Evolutionary conservation across 108 stramenopile genomes (phyloP).

Genomic region (Nannochloropsis oceanica): DNA sequence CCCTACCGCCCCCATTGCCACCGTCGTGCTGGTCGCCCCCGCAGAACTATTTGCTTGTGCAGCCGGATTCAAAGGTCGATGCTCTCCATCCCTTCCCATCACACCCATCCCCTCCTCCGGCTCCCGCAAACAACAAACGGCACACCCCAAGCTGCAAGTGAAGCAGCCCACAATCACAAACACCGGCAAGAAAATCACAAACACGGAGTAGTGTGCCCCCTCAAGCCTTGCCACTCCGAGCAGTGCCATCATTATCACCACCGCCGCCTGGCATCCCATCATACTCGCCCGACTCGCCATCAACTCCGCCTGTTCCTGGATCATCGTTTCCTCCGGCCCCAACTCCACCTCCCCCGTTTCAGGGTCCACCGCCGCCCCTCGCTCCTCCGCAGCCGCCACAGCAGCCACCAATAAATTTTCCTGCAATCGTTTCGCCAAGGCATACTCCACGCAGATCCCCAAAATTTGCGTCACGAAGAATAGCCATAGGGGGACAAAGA

Average conservation of each 20-base stretch:
- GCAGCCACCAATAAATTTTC: constrained; percentile 5
- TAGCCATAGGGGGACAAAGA: constrained; percentile 25
- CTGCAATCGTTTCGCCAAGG: constrained; percentile 2
- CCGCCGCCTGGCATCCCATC: constrained; percentile 15
- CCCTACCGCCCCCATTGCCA: too few relatives aligned
- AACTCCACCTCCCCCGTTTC: not conserved
- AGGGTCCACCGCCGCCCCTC: constrained; percentile 9
- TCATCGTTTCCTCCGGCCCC: constrained; percentile 9
- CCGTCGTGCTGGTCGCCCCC: not conserved
- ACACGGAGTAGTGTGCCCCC: constrained; percentile 26
- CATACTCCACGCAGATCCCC: constrained; percentile 9
- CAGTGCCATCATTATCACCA: constrained; percentile 17
- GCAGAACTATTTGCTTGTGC: not conserved
- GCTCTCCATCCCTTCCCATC: not conserved
- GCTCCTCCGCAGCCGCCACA: not conserved
- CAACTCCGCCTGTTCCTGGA: constrained; percentile 15
- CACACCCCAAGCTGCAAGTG: constrained; percentile 27
- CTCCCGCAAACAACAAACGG: constrained; percentile 20
- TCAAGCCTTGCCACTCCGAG: constrained; percentile 21
- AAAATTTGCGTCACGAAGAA: constrained; percentile 12
- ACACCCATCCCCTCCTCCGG: not conserved
- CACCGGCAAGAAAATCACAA: constrained; percentile 31
- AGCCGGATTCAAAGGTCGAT: not conserved
- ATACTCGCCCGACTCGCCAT: constrained; percentile 6
- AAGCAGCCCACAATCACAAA: constrained; percentile 20